Conservation (phyloP, 2,329 filamentous ascomycete species). For the Hymenoscyphus repandus region DNA sequence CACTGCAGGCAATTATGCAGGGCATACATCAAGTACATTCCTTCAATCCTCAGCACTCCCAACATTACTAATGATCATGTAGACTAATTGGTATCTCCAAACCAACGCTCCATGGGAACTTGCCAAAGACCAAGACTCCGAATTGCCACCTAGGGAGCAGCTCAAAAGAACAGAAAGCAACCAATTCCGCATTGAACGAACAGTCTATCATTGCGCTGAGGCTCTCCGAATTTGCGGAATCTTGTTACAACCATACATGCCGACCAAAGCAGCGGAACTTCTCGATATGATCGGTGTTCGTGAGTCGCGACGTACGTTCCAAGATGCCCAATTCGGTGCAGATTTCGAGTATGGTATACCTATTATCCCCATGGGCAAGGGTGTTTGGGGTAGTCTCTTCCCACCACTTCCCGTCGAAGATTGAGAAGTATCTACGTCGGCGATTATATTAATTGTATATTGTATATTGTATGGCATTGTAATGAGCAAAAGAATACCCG, state of each 20-base stretch:
- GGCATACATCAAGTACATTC: conserved; percentile 51
- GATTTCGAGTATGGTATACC: conserved; percentile 65
- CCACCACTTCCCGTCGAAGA: conserved; percentile 43
- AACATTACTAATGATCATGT: conserved; percentile 6
- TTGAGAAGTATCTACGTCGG: conserved; percentile 19
- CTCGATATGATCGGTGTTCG: conserved; percentile 75
- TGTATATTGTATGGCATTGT: neutral
- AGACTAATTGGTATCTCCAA: conserved; percentile 66
- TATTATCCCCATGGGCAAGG: conserved; percentile 29
- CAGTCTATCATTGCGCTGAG: conserved; percentile 69
- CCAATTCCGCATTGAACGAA: conserved; percentile 44
- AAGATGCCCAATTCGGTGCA: conserved; percentile 53
- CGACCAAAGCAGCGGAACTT: conserved; percentile 64
- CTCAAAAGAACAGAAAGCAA: conserved; percentile 25
- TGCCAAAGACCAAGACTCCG: conserved; percentile 30
- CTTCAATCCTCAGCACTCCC: neutral
- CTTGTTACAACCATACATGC: conserved; percentile 87
- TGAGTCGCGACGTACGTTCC: conserved; percentile 54
- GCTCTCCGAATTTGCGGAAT: conserved; percentile 75
- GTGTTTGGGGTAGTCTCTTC: conserved; percentile 43
- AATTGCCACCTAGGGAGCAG: too few species aligned
- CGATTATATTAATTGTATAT: neutral
- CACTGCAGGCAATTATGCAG: conserved; percentile 60
- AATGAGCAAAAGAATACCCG: too few species aligned
- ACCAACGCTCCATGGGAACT: conserved; percentile 64